Evolutionary conservation across 2,329 filamentous ascomycete species (phyloP), one percentile per base, ranked within the genome.

Genomic region (Claviceps arundinis): DNA sequence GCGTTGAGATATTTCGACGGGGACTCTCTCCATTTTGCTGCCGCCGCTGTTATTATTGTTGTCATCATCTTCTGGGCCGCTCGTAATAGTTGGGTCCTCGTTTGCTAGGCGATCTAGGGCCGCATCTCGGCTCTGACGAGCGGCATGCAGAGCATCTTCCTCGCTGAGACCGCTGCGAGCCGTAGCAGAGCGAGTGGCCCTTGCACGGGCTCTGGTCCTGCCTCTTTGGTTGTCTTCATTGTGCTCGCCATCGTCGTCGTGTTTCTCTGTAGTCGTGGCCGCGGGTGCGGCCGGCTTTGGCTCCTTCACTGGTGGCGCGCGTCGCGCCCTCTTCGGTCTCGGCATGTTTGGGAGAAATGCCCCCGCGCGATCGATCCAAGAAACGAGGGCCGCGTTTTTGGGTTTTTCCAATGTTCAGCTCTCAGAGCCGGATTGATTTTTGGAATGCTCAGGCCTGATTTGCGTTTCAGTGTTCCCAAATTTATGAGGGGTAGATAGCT

Each of bases 1-100:
- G 47, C 65, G 65, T 26, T 70, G 65, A 13, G 71, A 68, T 41
- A 65, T 55, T 55, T 72, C 70, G 16, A 70, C 59, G 6, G 66
- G 66, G 54, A 62, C 24, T 34, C 9, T 34, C 14, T 22, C 24
- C 2, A 1, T 63, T 22, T 60, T 61, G 2, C 64, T 63, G 45
- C 60, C 63, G 45, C 30, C 30, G 9, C 30, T 30, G 9, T 11
- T 30, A 0, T 11, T 34, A 0, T 34, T 11, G 9, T 34, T 11
- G 9, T 3, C 26, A 34, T 34, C 30, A 34, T 61, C 62, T 16
- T 58, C 62, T 37, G 52, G 64, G 37, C 59, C 59, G 45, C 57
- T 56, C 24, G 54, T 59, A 17, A 59, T 62, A 7, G 65, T 65
- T n/a, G 57, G 61, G 54, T 69, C 65, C 50, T 68, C 61, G 37